Evolutionary conservation across 2,329 filamentous ascomycete species (phyloP), one percentile per base, ranked within the genome.

Genomic region (Aureobasidium sp.): DNA sequence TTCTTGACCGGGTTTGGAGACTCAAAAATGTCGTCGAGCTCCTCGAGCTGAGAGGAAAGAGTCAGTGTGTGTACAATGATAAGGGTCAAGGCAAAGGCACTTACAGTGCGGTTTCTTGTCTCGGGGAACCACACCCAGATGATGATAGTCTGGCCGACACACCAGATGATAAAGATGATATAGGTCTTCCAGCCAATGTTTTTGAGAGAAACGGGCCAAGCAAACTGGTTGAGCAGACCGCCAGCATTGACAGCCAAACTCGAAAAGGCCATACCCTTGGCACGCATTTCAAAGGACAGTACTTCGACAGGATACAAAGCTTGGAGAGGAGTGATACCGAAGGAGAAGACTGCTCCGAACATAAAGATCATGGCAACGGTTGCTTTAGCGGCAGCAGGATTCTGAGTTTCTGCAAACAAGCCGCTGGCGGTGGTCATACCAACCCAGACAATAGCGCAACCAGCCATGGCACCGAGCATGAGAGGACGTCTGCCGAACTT

Each of bases 221-320:
- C 70, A 47, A 71, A 75, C 39, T 70, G 69, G 65, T 72, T 73
- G 47, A 75, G 70, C 61, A 80, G 75, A 51, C 80, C 75, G 37
- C 76, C 76, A 27, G 74, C 68, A 65, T 76, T 74, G 63, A 78
- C 74, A 25, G 75, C 72, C 49, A 78, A 69, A 61, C 75, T 76
- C 66, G 75, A 74, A 44, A 82, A 70, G 2, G 77, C 73, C 71
- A 78, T 73, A 44, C 76, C 74, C 68, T 67, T 75, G 42, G 80
- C 75, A 60, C 75, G 73, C 65, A 82, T 80, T 60, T 75, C 71
- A 68, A 75, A 78, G 9, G 75, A 75, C n/a, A 78, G 67, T 39
- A 81, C 78, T 67, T 81, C 79, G 63, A 77, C 74, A 7, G 74
- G 74, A 64, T 80, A 81, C 14, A 72, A 56, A 22, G 70, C 68